These are phyloP conservation scores for Jamesozyma piceae DNA, from an alignment of 805 yeast species.

Conservation along the genomic window DNA sequence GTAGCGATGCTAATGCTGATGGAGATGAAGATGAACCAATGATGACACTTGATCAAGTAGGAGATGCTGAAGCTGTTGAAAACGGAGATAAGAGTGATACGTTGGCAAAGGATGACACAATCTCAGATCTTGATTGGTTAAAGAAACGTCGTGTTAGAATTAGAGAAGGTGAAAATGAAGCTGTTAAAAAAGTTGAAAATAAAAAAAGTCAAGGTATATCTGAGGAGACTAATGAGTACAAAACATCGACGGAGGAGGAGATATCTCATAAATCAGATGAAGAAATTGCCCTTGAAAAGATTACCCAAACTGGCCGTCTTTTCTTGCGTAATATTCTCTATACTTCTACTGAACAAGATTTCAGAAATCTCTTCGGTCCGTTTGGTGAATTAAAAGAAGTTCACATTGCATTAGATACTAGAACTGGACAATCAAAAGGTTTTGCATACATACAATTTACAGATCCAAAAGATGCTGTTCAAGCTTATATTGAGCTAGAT, in stretches of 20 bases:
- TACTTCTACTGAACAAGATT: constrained; percentile 70
- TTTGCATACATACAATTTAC: constrained; percentile 75
- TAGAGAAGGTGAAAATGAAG: constrained; percentile 35
- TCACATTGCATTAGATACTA: constrained; percentile 83
- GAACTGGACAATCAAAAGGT: constrained; percentile 87
- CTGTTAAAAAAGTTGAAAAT: constrained; percentile 9
- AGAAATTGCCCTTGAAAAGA: constrained; percentile 41
- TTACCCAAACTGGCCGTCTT: constrained; percentile 65
- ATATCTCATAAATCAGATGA: constrained; percentile 32
- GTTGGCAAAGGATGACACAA: constrained; percentile 39
- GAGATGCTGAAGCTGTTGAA: constrained; percentile 5
- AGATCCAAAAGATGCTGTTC: constrained; percentile 61
- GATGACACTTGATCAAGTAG: constrained; percentile 35
- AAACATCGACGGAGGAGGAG: constrained; percentile 13
- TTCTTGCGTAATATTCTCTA: constrained; percentile 82
- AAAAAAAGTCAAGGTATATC: constrained; percentile 2
- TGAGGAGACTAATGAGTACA: constrained; percentile 5
- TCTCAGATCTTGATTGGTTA: constrained; percentile 84
- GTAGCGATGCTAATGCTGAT: constrained; percentile 16
- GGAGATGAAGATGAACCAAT: constrained; percentile 42
- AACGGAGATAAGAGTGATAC: constrained; percentile 22
- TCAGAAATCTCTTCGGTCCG: constrained; percentile 48
- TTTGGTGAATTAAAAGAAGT: constrained; percentile 80
- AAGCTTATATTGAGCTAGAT: constrained; percentile 67
- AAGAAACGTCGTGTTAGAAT: constrained; percentile 66